phyloP scores from a whole-genome alignment of 2,329 filamentous ascomycete species.

The Hypoxylon sp. region DNA sequence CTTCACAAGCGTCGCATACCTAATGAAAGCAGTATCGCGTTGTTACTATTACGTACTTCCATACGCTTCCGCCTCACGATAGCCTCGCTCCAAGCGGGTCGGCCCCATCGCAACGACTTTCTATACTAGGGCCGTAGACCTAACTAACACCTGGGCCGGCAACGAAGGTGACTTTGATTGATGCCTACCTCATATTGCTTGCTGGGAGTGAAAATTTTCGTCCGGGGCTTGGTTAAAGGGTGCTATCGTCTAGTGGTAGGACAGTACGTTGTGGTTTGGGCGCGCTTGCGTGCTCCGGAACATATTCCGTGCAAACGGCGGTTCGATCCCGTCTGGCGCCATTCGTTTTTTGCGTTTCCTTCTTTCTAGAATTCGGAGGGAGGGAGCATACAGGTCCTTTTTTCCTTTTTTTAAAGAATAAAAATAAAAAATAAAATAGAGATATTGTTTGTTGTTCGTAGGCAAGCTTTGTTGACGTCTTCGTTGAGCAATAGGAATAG shows the following conservation, averaged over 20 bases:
- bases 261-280: conserved; percentile 28
- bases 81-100: conserved; percentile 9
- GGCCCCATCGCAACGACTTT: neutral
- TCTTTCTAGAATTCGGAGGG: too few species aligned
- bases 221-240: neutral
- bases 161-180: neutral
- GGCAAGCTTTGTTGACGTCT: too few species aligned
- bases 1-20: neutral
- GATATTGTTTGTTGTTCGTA: too few species aligned
- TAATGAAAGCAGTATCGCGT: neutral
- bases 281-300: neutral
- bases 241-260: conserved; percentile 31
- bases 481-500: too few species aligned
- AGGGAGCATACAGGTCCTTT: too few species aligned
- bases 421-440: too few species aligned
- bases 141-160: neutral
- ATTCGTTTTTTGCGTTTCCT: conserved; percentile 3
- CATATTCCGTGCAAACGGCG: conserved; percentile 23
- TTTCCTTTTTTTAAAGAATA: too few species aligned
- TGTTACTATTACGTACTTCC: conserved; percentile 12
- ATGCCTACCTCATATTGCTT: neutral
- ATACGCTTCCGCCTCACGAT: neutral
- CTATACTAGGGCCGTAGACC: conserved; percentile 11
- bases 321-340: conserved; percentile 31
- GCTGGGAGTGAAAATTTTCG: neutral